Evolutionary conservation across 2,329 filamentous ascomycete genomes (phyloP).

Genomic region (Pseudocercospora vitis): DNA sequence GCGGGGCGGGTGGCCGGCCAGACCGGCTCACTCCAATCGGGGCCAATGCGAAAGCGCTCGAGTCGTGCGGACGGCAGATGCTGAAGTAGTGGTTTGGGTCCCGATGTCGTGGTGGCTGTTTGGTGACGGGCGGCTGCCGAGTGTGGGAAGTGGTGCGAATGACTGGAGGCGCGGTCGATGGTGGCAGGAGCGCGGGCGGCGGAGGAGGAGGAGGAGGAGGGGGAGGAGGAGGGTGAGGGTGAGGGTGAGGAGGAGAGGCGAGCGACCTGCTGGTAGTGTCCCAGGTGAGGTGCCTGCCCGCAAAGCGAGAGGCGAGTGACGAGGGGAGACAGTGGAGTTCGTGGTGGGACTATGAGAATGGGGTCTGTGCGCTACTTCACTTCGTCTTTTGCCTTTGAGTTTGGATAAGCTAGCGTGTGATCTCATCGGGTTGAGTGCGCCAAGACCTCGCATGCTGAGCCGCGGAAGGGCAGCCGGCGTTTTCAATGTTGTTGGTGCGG

Average conservation of each 20-base stretch:
- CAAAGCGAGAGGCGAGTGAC: background rate
- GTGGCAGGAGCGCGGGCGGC: background rate
- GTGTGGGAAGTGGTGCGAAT: background rate
- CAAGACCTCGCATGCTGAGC: background rate
- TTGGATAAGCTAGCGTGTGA: background rate
- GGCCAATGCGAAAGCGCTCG: background rate
- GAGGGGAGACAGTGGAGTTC: background rate
- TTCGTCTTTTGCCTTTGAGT: background rate
- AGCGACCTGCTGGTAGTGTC: background rate
- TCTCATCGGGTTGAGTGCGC: background rate
- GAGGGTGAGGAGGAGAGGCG: too few relatives aligned
- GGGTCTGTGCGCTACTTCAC: background rate
- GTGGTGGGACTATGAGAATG: background rate
- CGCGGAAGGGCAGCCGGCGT: too few relatives aligned
- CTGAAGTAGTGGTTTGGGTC: background rate
- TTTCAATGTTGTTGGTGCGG: too few relatives aligned
- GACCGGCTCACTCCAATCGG: conserved; percentile 16
- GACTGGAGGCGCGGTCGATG: background rate
- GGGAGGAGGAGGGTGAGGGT: background rate
- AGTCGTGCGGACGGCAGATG: background rate
- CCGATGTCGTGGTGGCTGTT: background rate
- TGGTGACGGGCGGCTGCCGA: background rate
- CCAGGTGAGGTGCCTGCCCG: background rate
- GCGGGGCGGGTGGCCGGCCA: conserved; percentile 15
- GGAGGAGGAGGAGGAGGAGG: background rate